These are phyloP conservation scores for Gossypium davidsonii DNA, from an alignment of 441 rosid species.

Conservation along the genomic window DNA sequence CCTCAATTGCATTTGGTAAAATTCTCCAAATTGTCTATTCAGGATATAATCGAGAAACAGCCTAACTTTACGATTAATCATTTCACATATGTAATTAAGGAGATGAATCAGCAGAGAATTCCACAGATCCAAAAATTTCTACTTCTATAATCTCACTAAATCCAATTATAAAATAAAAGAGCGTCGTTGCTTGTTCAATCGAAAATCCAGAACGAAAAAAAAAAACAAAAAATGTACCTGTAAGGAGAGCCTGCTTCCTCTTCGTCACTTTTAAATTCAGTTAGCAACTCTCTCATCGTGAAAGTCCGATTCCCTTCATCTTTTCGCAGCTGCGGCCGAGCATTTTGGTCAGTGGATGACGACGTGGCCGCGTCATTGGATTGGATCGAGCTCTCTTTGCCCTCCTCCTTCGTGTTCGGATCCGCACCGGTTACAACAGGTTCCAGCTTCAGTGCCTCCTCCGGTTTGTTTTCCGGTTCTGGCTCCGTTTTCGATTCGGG, in stretches of 20 bases:
- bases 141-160: not conserved
- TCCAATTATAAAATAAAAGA: constrained; percentile 9
- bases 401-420: constrained; percentile 28
- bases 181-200: not conserved
- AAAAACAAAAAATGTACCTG: constrained; percentile 32
- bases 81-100: not conserved
- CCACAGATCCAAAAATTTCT: not conserved
- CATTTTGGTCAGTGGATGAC: constrained; percentile 23
- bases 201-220: constrained; percentile 14
- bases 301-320: constrained; percentile 66
- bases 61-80: not conserved
- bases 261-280: constrained; percentile 72
- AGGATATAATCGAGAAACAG: not conserved
- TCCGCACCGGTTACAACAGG: constrained; percentile 15
- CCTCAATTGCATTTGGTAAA: not conserved
- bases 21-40: not conserved
- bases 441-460: constrained; percentile 19
- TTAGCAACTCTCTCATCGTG: constrained; percentile 85
- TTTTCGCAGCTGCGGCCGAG: constrained; percentile 31
- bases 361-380: constrained; percentile 24
- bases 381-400: constrained; percentile 33
- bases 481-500: constrained; percentile 11
- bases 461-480: constrained; percentile 6
- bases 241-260: constrained; percentile 53
- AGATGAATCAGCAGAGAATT: not conserved